Evolutionary conservation across 2,329 filamentous ascomycete genomes (phyloP).

Genomic region (Kalmusia sp.): DNA sequence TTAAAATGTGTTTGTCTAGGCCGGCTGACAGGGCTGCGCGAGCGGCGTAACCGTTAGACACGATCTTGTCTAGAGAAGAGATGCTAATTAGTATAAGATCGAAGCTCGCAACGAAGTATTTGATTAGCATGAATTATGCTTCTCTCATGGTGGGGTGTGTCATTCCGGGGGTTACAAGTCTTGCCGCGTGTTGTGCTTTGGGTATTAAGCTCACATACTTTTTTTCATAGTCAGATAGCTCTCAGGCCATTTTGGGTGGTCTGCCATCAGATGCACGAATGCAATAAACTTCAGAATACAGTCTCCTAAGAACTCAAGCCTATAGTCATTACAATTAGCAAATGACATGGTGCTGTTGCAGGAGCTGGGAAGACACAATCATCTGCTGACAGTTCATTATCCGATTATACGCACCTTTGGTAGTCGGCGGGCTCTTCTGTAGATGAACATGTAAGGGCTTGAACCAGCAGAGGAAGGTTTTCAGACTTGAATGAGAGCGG

Average conservation of each 20-base stretch:
- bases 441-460: conserved; percentile 73
- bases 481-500: conserved; percentile 57
- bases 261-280: conserved; percentile 68
- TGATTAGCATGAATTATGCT: too few relatives aligned
- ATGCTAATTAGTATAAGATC: background rate
- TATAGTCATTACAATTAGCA: background rate
- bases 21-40: conserved; percentile 67
- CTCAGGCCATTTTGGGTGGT: conserved; percentile 74
- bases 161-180: too few relatives aligned
- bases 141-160: too few relatives aligned
- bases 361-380: too few relatives aligned
- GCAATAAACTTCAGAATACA: conserved; percentile 78
- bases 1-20: conserved; percentile 77
- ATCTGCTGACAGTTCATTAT: too few relatives aligned
- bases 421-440: conserved; percentile 72
- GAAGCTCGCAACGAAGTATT: background rate
- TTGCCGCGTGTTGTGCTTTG: too few relatives aligned
- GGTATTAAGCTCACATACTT: conserved; percentile 38
- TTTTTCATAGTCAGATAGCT: conserved; percentile 74
- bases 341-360: too few relatives aligned
- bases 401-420: conserved; percentile 58
- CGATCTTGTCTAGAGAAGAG: conserved; percentile 56
- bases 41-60: conserved; percentile 78
- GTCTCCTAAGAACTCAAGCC: conserved; percentile 85
- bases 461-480: conserved; percentile 64